A percentile compares a stretch with the other conserved stretches of the same genome.
phyloP scores from a whole-genome alignment of 768 basidiomycete genomes.

The Mycena rebaudengoi region DNA sequence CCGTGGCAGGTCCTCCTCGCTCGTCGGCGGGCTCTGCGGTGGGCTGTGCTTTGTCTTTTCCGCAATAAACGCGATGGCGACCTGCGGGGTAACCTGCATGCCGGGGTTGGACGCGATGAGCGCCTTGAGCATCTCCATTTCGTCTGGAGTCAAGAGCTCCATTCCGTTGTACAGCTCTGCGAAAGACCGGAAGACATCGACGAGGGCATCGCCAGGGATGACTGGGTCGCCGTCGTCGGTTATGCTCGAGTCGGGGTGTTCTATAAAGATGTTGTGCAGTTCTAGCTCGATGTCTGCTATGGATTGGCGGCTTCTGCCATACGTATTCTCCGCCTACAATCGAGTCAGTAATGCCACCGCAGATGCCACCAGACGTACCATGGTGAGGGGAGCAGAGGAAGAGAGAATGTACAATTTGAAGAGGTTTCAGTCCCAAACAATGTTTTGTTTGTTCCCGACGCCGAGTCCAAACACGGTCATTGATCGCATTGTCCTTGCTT shows the following conservation, averaged over 20 bases:
- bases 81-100: constrained; percentile 73
- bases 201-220: constrained; percentile 75
- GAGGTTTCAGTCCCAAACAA: constrained; percentile 8
- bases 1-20: constrained; percentile 50
- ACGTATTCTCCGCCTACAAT: constrained; percentile 27
- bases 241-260: constrained; percentile 66
- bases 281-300: constrained; percentile 75
- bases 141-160: constrained; percentile 71
- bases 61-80: constrained; percentile 72
- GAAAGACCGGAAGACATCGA: constrained; percentile 74
- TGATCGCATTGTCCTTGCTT: too few species aligned
- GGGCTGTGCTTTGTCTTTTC: constrained; percentile 60
- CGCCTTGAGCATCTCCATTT: constrained; percentile 65
- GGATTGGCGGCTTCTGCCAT: constrained; percentile 75
- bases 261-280: constrained; percentile 71
- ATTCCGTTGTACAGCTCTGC: constrained; percentile 65
- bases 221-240: constrained; percentile 68
- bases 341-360: background rate
- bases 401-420: background rate
- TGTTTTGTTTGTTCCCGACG: background rate
- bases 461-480: background rate
- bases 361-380: background rate
- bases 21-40: constrained; percentile 49
- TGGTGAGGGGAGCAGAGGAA: too few species aligned
- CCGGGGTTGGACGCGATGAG: constrained; percentile 68